Conservation (phyloP, 768 basidiomycete species). For the Naematelia aurantialba region DNA sequence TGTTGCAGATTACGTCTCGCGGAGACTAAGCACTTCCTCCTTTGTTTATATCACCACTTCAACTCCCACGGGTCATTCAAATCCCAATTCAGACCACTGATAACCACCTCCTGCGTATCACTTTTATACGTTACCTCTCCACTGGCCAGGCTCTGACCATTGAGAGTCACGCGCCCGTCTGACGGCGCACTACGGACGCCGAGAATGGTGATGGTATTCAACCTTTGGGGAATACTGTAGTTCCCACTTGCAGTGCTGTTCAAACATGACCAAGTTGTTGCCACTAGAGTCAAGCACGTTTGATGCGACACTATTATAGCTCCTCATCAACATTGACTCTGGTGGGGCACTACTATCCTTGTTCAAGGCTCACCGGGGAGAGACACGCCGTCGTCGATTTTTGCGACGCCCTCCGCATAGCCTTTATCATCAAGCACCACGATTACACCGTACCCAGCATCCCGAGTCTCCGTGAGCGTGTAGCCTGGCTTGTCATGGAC, state of each 20-base stretch:
- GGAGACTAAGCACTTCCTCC: no score
- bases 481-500: slow-evolving; percentile 63
- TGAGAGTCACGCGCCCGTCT: slow-evolving; percentile 52
- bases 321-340: no score
- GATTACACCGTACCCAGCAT: slow-evolving; percentile 62
- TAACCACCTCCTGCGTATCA: slow-evolving; percentile 53
- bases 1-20: no score
- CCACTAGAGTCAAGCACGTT: slow-evolving; percentile 56
- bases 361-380: slow-evolving; percentile 60
- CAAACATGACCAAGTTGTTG: slow-evolving; percentile 48
- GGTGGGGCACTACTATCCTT: no score
- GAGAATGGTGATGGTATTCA: slow-evolving; percentile 60
- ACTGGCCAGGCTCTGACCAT: slow-evolving; percentile 47
- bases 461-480: slow-evolving; percentile 64
- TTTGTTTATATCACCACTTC: slow-evolving; percentile 50
- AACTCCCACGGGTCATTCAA: slow-evolving; percentile 53
- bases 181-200: slow-evolving; percentile 52
- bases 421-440: slow-evolving; percentile 58
- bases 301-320: not conserved
- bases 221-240: slow-evolving; percentile 56
- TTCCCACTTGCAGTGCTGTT: slow-evolving; percentile 44
- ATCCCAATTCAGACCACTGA: slow-evolving; percentile 52
- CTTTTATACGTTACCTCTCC: slow-evolving; percentile 44
- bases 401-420: slow-evolving; percentile 60
- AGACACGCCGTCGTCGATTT: slow-evolving; percentile 68